Evolutionary conservation across 2,329 filamentous ascomycete species (phyloP), one percentile per base, ranked within the genome.

Genomic region (Lizonia empirigonia): DNA sequence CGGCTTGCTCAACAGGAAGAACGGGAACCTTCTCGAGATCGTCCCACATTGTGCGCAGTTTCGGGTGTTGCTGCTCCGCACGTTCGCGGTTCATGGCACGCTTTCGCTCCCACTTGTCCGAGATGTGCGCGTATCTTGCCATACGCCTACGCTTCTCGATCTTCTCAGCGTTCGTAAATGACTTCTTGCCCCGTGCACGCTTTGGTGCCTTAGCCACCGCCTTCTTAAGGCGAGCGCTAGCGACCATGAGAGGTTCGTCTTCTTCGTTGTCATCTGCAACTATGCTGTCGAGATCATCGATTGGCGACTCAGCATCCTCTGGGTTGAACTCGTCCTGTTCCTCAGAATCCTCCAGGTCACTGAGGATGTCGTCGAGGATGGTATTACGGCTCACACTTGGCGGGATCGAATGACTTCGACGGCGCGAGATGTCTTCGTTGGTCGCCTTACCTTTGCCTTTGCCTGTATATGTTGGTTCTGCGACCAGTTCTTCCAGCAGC

Each of bases 41-140:
- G 3, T 82, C 73, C 94, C 94, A 99, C 90, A 97, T 95, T 0
- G 86, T 90, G 34, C 76, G 78, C 32, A 99, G 82, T 45, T 86
- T 82, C 0, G 93, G 92, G 69, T 99, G 94, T 41, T 88, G 79
- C 16, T 76, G 72, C 61, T 92, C 90, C 1, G 96, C 83, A 55
- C 87, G 86, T 46, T 78, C 75, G 42, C 91, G 84, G 42, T 74
- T 73, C 71, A 73, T 74, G 36, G 71, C 73, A 89, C 82, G 62
- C 70, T 76, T 64, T 61, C 71, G 53, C 73, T 74, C 69, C 72
- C 70, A 73, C 44, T 67, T 69, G 44, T 72, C 69, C n/a, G 58
- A 53, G n/a, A 73, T 73, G 27, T 73, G 66, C 12, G 65, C 67
- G 41, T 63, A 73, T 35, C 61, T 59, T 18, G 57, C 59, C 18